Percentiles rank a stretch among this genome's conserved stretches.
Evolutionary conservation across 106 monocot genomes (phyloP).

Genomic region (Agapanthus africanus): DNA sequence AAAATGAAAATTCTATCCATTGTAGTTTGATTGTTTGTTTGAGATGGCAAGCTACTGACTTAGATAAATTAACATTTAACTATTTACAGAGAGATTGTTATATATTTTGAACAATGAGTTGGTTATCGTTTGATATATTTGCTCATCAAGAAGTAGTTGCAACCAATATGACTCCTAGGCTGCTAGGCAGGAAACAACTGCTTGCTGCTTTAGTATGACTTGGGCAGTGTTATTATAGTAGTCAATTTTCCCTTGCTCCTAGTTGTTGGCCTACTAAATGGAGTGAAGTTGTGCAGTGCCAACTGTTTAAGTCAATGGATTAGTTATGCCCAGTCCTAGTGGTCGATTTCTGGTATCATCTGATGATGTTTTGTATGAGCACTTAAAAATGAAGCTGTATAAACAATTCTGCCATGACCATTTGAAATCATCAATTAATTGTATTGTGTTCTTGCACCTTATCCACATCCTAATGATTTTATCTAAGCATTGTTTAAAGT

Average conservation of each 20-base stretch:
- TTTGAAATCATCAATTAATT: not conserved
- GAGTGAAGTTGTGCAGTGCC: not conserved
- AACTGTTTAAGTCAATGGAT: not conserved
- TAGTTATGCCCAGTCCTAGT: too few species aligned
- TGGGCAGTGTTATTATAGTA: not conserved
- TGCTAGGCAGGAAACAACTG: not conserved
- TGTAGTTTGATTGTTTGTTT: too few species aligned
- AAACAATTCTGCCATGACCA: not conserved
- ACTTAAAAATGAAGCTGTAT: not conserved
- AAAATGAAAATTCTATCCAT: too few species aligned
- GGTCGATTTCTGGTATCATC: not conserved
- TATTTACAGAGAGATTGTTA: too few species aligned
- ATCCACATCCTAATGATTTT: not conserved
- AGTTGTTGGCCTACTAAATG: not conserved
- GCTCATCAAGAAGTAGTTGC: too few species aligned
- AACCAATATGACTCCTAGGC: too few species aligned
- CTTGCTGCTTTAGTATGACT: not conserved
- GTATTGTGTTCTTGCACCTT: not conserved
- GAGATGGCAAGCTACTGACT: too few species aligned
- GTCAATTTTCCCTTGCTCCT: not conserved
- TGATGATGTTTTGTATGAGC: not conserved
- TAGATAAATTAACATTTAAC: too few species aligned
- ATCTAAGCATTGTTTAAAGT: too few species aligned
- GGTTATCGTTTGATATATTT: too few species aligned
- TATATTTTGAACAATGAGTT: too few species aligned